Percentiles rank a stretch among this genome's conserved stretches.
Evolutionary conservation across 2,329 filamentous ascomycete genomes (phyloP).

Genomic region (Penicillium sp.): DNA sequence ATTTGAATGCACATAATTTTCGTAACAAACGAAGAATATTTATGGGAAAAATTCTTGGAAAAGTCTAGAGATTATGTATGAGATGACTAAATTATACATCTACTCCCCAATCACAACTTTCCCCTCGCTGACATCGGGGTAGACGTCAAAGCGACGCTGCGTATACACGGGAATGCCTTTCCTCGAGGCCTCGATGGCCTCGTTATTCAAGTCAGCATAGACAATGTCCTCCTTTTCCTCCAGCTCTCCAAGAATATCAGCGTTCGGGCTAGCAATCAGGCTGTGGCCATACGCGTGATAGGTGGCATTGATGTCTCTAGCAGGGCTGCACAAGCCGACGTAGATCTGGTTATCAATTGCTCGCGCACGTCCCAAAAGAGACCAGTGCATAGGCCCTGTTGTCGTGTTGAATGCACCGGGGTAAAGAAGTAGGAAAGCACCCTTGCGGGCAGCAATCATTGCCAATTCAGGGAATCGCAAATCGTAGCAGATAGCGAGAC

Average conservation of each 20-base stretch:
- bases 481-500: conserved; percentile 94
- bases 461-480: conserved; percentile 93
- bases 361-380: conserved; percentile 72
- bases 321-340: conserved; percentile 87
- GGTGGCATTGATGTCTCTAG: conserved; percentile 68
- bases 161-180: conserved; percentile 77
- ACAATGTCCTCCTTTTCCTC: conserved; percentile 75
- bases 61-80: background rate
- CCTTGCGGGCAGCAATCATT: conserved; percentile 78
- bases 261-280: conserved; percentile 82
- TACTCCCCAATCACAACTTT: conserved; percentile 4
- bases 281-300: conserved; percentile 95
- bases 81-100: background rate
- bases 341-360: conserved; percentile 94
- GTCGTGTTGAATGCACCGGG: conserved; percentile 97
- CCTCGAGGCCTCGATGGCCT: conserved; percentile 68
- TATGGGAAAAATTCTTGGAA: background rate
- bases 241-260: conserved; percentile 72
- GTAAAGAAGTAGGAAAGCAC: conserved; percentile 84
- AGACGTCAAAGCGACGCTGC: conserved; percentile 92
- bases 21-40: too few species aligned
- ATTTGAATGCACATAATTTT: too few species aligned
- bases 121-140: conserved; percentile 77
- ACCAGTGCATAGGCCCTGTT: conserved; percentile 90
- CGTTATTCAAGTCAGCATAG: conserved; percentile 65